Evolutionary conservation across 495 filamentous ascomycete species (phyloP), one percentile per base, ranked within the genome.

Genomic region (Aspergillus cristatus): DNA sequence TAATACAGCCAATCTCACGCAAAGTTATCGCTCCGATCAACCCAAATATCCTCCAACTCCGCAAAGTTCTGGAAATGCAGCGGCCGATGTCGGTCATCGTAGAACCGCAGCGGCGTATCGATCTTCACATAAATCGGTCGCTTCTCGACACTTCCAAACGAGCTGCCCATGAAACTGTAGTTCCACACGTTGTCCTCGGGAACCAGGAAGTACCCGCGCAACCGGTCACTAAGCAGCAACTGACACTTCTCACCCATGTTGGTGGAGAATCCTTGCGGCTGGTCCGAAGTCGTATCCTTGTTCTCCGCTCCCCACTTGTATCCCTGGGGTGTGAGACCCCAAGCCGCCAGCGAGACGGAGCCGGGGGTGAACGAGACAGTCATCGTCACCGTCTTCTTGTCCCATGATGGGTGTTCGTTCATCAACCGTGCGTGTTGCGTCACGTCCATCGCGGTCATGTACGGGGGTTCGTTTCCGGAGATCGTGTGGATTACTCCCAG

Each of bases 261-360:
- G 26, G 86, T 93, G 28, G 77, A 78, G 73, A 99, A 99, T 28
- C 93, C 93, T 38, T 86, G 79, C 0, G 93, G 93, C 58, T 91
- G 84, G 59, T 97, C 91, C 32, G 82, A 91, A 41, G 79, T 76
- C 34, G 79, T 73, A 60, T 99, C 93, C 62, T 83, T 86, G 72
- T 99, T 99, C 55, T 97, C 87, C 4, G 77, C 85, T 42, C 93
- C 93, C 93, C 93, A 99, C 59, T 90, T 89, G 70, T 90, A 97
- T 31, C 93, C 93, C 28, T 79, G 60, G 3, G 93, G 90, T 2
- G 87, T 94, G 20, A 97, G 75, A 12, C 80, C 79, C 83, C 87
- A 99, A 16, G 91, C 88, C 2, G 86, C 82, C 31, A 99, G 75
- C 1, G 89, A 95, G 29, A 97, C 93, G 34, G 88, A 94, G 40